phyloP scores from a whole-genome alignment of 805 yeast species.

The Brettanomyces bruxellensis region DNA sequence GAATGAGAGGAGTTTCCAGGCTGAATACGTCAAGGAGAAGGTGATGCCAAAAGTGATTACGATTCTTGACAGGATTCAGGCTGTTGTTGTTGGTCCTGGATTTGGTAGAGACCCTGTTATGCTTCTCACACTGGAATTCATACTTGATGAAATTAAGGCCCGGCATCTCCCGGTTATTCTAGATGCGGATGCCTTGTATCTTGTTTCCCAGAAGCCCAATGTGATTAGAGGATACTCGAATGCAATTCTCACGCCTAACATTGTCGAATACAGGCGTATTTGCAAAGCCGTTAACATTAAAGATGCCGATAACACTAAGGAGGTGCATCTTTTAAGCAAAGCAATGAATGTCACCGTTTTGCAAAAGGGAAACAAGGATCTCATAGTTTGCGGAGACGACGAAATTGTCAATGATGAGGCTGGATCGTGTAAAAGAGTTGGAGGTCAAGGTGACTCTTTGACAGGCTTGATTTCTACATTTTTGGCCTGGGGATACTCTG shows the following conservation, averaged over 20 bases:
- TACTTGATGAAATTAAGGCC: conserved; percentile 48
- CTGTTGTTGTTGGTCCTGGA: conserved; percentile 88
- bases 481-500: conserved; percentile 66
- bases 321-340: conserved; percentile 36
- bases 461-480: conserved; percentile 81
- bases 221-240: conserved; percentile 39
- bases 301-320: conserved; percentile 19
- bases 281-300: conserved; percentile 36
- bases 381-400: conserved; percentile 38
- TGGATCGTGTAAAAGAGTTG: conserved; percentile 78
- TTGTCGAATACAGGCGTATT: conserved; percentile 71
- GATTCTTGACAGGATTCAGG: conserved; percentile 62
- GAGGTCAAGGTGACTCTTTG: conserved; percentile 95
- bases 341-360: conserved; percentile 51
- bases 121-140: conserved; percentile 48
- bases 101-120: conserved; percentile 74
- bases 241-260: conserved; percentile 83
- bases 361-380: conserved; percentile 68
- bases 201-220: conserved; percentile 48
- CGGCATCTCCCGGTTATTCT: conserved; percentile 62
- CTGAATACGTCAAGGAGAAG: conserved; percentile 28
- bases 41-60: conserved; percentile 48
- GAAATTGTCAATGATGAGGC: conserved; percentile 33
- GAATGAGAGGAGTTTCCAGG: conserved; percentile 12
- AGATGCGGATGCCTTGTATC: conserved; percentile 84